These are phyloP conservation scores for Colletotrichum chlorophyti DNA, from an alignment of 2,329 filamentous ascomycete species.

Conservation along the genomic window DNA sequence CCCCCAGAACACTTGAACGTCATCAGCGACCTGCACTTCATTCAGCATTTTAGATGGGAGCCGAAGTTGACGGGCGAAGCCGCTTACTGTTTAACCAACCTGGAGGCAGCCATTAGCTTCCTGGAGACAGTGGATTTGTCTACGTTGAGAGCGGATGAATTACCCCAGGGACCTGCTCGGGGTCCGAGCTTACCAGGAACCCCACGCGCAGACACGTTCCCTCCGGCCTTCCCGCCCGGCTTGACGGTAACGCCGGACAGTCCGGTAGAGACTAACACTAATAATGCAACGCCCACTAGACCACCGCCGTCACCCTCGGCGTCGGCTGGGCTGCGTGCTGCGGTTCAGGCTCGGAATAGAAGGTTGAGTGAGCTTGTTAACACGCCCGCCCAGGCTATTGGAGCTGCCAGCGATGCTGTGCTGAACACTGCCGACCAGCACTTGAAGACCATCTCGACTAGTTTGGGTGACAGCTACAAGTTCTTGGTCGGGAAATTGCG, in stretches of 20 bases:
- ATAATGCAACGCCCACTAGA: conserved; percentile 43
- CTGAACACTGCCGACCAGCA: conserved; percentile 90
- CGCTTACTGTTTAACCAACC: conserved; percentile 93
- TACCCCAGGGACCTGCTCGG: conserved; percentile 71
- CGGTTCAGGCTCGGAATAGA: conserved; percentile 68
- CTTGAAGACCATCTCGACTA: conserved; percentile 89
- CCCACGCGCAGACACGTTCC: conserved; percentile 61
- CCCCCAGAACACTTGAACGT: conserved; percentile 85
- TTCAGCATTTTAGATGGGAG: conserved; percentile 87
- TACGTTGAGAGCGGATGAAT: conserved; percentile 82
- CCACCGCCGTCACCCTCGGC: conserved; percentile 44
- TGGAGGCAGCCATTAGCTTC: conserved; percentile 94
- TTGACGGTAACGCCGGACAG: conserved; percentile 41
- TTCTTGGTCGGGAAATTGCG: conserved; percentile 89
- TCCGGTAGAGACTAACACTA: conserved; percentile 39
- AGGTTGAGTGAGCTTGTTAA: conserved; percentile 87
- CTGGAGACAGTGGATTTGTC: conserved; percentile 94
- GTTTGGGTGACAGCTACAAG: conserved; percentile 90
- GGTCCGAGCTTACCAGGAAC: conserved; percentile 52
- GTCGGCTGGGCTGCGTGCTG: conserved; percentile 47
- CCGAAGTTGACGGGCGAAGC: conserved; percentile 91
- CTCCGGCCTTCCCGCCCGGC: conserved; percentile 60
- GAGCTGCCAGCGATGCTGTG: conserved; percentile 83
- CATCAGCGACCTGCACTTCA: conserved; percentile 94
- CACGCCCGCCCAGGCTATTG: conserved; percentile 80